phyloP scores from a whole-genome alignment of 2,329 filamentous ascomycete genomes.

The Trichophyton equinum region DNA sequence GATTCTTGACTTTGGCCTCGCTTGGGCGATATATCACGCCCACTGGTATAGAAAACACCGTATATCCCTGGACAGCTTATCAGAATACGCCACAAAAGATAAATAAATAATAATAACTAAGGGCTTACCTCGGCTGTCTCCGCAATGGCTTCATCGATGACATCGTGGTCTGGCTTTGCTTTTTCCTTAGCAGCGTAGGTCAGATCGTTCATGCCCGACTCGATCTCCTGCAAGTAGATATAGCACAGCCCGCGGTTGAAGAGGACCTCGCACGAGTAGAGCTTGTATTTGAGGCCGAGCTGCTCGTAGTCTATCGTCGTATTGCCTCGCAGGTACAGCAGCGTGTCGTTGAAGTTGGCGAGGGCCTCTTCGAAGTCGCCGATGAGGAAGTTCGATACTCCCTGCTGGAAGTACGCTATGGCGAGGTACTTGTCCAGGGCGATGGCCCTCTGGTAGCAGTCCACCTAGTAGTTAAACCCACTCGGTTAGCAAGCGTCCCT shows the following conservation, averaged over 20 bases:
- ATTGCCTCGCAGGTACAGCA: conserved; percentile 88
- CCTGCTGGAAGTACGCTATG: conserved; percentile 96
- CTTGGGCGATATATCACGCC: conserved; percentile 92
- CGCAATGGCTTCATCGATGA: conserved; percentile 91
- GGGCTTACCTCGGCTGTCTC: conserved; percentile 73
- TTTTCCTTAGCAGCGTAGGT: conserved; percentile 89
- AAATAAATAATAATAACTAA: too few relatives aligned
- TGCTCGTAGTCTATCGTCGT: conserved; percentile 97
- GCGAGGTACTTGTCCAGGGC: conserved; percentile 88
- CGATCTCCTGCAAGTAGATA: conserved; percentile 87
- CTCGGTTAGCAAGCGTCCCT: background rate
- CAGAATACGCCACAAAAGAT: background rate
- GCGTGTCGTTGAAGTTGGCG: conserved; percentile 96
- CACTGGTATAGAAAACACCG: conserved; percentile 94
- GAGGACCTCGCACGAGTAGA: conserved; percentile 93
- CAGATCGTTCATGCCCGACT: conserved; percentile 81
- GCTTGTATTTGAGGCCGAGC: conserved; percentile 83
- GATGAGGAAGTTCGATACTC: conserved; percentile 92
- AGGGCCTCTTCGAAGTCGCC: conserved; percentile 95
- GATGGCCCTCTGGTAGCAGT: conserved; percentile 87
- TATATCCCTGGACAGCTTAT: conserved; percentile 58
- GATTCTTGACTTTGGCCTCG: conserved; percentile 93
- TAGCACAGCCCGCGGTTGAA: conserved; percentile 97
- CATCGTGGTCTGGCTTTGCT: conserved; percentile 88
- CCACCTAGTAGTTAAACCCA: conserved; percentile 49